Conservation (phyloP, 2,329 filamentous ascomycete genomes). For the Acephala macrosclerotiorum region DNA sequence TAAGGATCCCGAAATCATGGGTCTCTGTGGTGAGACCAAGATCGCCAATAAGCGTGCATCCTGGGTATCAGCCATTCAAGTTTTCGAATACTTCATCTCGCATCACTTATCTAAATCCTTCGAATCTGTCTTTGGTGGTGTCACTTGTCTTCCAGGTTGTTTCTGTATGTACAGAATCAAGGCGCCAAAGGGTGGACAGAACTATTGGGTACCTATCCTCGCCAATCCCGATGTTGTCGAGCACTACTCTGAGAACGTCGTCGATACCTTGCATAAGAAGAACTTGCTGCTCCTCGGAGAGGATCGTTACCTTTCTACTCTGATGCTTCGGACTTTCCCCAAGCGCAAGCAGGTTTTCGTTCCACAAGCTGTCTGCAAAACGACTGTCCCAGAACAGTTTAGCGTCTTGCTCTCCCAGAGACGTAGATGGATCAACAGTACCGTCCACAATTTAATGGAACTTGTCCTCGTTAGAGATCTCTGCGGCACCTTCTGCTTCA, state of each 20-base stretch:
- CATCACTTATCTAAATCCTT: constrained; percentile 97
- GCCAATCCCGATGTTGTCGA: constrained; percentile 98
- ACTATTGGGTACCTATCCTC: constrained; percentile 99
- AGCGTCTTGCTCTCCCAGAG: constrained; percentile 92
- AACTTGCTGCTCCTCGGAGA: constrained; percentile 90
- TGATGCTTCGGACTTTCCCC: constrained; percentile 98
- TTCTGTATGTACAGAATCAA: constrained; percentile 99
- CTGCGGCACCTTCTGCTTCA: constrained; percentile 99
- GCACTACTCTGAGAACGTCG: constrained; percentile 98
- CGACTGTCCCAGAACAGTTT: constrained; percentile 92
- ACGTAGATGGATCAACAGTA: constrained; percentile 99
- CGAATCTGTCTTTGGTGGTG: constrained; percentile 98
- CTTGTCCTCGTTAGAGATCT: constrained; percentile 93
- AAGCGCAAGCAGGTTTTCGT: constrained; percentile 99
- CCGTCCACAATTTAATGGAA: constrained; percentile 98
- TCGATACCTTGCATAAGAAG: constrained; percentile 98
- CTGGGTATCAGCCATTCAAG: constrained; percentile 98
- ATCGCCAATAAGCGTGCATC: constrained; percentile 96
- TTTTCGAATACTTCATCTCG: constrained; percentile 99
- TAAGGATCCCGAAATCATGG: constrained; percentile 99
- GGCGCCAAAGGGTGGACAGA: constrained; percentile 95
- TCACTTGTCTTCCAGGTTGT: constrained; percentile 96
- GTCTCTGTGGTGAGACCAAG: constrained; percentile 97
- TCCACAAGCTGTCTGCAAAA: constrained; percentile 98
- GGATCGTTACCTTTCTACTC: constrained; percentile 92